phyloP scores from a whole-genome alignment of 441 rosid genomes.

The Pelargonium citronellum region DNA sequence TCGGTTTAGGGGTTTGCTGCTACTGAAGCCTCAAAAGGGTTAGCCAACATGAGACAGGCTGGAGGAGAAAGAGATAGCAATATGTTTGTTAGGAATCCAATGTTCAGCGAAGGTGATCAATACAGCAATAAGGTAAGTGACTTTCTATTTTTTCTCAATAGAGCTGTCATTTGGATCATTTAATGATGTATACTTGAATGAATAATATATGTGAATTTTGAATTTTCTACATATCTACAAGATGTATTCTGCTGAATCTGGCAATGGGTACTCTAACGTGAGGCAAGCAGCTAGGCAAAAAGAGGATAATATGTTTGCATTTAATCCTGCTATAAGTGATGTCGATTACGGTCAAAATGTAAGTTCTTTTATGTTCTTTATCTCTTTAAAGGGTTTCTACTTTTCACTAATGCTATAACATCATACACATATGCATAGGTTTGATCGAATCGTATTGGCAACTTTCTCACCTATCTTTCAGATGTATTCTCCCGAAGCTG shows the following conservation, averaged over 20 bases:
- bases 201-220: background rate
- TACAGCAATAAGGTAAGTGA: background rate
- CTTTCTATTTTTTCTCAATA: background rate
- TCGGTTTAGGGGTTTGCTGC: background rate
- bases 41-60: background rate
- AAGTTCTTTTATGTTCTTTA: background rate
- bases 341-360: background rate
- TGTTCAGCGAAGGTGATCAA: background rate
- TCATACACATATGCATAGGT: background rate
- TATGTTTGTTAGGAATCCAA: background rate
- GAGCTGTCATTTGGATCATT: background rate
- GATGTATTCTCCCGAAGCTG: background rate
- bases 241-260: conserved; percentile 7
- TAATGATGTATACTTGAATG: background rate
- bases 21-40: background rate
- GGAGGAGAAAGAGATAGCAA: background rate
- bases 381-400: background rate
- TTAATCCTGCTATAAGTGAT: background rate
- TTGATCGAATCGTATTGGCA: background rate
- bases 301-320: conserved; percentile 2
- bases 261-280: background rate
- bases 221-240: background rate
- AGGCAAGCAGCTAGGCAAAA: conserved; percentile 1
- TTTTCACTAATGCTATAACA: background rate
- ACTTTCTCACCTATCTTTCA: background rate